Evolutionary conservation across 345 rosid genomes (phyloP), one percentile per base, ranked within the genome.

Genomic region (Cardiospermum halicacabum): DNA sequence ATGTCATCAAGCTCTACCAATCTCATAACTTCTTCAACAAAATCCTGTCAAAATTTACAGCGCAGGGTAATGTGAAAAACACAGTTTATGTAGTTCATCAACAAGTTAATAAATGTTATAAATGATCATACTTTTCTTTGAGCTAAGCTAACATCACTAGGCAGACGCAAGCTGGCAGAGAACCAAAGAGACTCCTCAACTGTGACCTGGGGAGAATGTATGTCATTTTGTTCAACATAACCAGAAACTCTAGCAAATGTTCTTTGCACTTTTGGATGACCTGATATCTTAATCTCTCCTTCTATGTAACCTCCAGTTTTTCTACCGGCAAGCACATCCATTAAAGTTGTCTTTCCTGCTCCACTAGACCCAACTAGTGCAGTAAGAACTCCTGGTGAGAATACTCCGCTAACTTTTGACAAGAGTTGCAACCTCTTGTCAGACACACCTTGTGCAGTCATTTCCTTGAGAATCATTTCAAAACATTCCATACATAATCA

Each of bases 331-430:
- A 92, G 96, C 32, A 92, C 98, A 75, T 92, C 98, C 98, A 92
- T 87, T 73, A 92, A 75, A 54, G 98, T 92, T 39, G 98, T 92
- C 77, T 92, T 92, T 5, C 98, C 98, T 0, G 96, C 98, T 67
- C 98, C 98, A 64, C 98, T 92, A 27, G 98, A 80, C 73, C 98
- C 98, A 67, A 92, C 98, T 71, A 92, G 77, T 64, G 98, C 98
- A 5, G 96, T 92, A 31, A 92, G 96, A 49, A 87, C 88, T 53
- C 98, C 96, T 3, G 96, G 96, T 26, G 95, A 85, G 81, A 89
- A 92, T n/a, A 87, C 96, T 50, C 98, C 98, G 59, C 91, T 89
- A 68, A 89, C 96, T 66, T 71, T 70, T 34, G 91, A 80, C 68
- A 91, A 78, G 19, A 92, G 88, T 31, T 87, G 89, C 71, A 92